Percentiles rank a stretch among this genome's conserved stretches.
phyloP scores from a whole-genome alignment of 495 filamentous ascomycete genomes.

The Trichoderma reesei region DNA sequence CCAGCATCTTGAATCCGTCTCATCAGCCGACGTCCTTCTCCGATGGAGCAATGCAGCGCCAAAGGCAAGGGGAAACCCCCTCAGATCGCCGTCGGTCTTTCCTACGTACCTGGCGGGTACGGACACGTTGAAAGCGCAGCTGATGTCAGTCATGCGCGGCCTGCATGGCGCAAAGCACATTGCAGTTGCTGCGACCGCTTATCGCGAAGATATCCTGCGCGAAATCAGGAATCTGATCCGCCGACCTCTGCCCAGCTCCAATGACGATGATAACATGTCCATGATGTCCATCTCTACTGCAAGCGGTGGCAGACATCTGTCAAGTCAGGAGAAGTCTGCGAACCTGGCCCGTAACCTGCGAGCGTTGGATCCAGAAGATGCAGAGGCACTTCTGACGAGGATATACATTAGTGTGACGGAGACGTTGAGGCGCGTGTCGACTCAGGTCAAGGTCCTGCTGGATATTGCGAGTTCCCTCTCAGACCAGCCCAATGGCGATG shows the following conservation, averaged over 20 bases:
- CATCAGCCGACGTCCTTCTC: slow-evolving; percentile 61
- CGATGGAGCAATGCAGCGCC: slow-evolving; percentile 55
- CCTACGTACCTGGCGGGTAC: slow-evolving; percentile 67
- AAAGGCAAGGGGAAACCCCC: slow-evolving; percentile 44
- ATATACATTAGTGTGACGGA: slow-evolving; percentile 86
- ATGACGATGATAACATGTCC: slow-evolving; percentile 86
- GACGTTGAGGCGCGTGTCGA: slow-evolving; percentile 69
- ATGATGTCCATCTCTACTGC: slow-evolving; percentile 80
- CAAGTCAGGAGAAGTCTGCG: slow-evolving; percentile 80
- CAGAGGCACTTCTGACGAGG: slow-evolving; percentile 72
- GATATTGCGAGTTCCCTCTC: slow-evolving; percentile 77
- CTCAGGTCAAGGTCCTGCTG: slow-evolving; percentile 90
- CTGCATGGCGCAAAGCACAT: slow-evolving; percentile 71
- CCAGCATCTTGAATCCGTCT: slow-evolving; percentile 69
- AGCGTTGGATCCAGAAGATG: slow-evolving; percentile 70
- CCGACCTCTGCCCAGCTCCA: slow-evolving; percentile 76
- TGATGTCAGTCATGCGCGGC: slow-evolving; percentile 62
- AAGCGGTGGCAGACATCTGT: slow-evolving; percentile 54
- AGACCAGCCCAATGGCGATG: slow-evolving; percentile 24
- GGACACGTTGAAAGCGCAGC: slow-evolving; percentile 53
- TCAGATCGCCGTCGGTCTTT: slow-evolving; percentile 52
- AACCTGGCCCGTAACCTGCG: slow-evolving; percentile 87
- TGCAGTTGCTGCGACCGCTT: slow-evolving; percentile 68
- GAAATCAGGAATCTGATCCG: slow-evolving; percentile 85
- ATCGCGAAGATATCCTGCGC: slow-evolving; percentile 74